phyloP scores from a whole-genome alignment of 495 filamentous ascomycete species.

The Clavariopsis aquatica region DNA sequence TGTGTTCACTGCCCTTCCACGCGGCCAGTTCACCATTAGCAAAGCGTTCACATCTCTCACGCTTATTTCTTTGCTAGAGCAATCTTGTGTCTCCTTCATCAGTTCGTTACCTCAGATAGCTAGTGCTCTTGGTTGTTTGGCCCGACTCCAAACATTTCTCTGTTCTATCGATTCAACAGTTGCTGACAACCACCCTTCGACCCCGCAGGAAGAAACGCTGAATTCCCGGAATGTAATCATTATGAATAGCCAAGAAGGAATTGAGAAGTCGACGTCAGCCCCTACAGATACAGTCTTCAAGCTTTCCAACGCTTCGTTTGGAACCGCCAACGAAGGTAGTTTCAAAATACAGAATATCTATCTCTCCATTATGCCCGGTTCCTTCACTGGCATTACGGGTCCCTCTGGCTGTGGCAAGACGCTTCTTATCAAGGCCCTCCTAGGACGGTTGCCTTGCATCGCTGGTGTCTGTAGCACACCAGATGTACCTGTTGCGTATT shows the following conservation, averaged over 20 bases:
- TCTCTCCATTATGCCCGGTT: neutral
- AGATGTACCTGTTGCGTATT: neutral
- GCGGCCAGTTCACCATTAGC: neutral
- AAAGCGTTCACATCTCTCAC: neutral
- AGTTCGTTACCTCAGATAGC: neutral
- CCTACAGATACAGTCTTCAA: neutral
- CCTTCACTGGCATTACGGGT: neutral
- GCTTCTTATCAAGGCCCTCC: neutral
- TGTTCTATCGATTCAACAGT: neutral
- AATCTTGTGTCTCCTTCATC: neutral
- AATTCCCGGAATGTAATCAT: too few species aligned
- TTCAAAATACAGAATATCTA: neutral
- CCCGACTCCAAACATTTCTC: neutral
- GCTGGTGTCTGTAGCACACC: neutral
- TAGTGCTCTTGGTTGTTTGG: neutral
- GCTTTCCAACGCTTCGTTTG: neutral
- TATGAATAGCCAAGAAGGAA: neutral
- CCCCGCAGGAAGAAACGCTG: neutral
- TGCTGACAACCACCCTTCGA: neutral
- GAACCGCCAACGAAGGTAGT: neutral
- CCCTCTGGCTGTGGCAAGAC: neutral
- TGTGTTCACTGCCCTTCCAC: neutral
- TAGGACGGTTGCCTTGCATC: neutral
- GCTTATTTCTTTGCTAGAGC: neutral
- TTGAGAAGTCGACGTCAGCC: neutral